Evolutionary conservation across 106 monocot species (phyloP), one percentile per base, ranked within the genome.

Genomic region (Phalaenopsis equestris): DNA sequence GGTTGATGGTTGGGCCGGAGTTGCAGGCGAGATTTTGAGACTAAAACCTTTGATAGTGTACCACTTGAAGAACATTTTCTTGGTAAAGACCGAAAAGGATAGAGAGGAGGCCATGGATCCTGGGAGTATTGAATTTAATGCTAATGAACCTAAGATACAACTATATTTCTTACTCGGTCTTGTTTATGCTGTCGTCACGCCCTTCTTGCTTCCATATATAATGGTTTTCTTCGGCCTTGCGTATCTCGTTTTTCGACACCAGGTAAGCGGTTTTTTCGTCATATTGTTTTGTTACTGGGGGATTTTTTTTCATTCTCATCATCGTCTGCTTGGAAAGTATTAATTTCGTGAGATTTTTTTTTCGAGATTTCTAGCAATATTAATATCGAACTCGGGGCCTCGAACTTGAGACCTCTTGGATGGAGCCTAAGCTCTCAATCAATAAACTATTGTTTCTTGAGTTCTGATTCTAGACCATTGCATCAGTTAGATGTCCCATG

Each of bases 21-120:
- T 90, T 82, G 90, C 88, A 49, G 88, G 84, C 19, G 90, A 90
- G 74, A 86, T 87, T 55, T 73, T 88, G 19, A 79, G 90, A 70
- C 65, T 90, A 56, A 88, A 86, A 74, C 87, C 90, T 11, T 74
- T 90, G 30, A 82, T 90, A 36, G 83, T 88, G 6, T 88, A 76
- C 77, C 88, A 88, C 75, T 55, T 90, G 78, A 87, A 88, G 78
- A 88, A 87, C 58, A 56, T 86, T 23, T 85, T 90, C 65, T 48
- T 90, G 70, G 90, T 90, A 15, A 90, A 90, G 78, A 90, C 90
- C 12, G 90, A 90, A 36, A 86, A 90, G 48, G 90, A 90, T 45
- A 75, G 86, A 43, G 84, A 85, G 42, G 82, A 83, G n/a, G 90
- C 90, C 0, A 90, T 87, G 90, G 85, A 90, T 79, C 90, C 90